Evolutionary conservation across 192 early-diverging fungal species (phyloP).

Genomic region (Coemansia sp.): DNA sequence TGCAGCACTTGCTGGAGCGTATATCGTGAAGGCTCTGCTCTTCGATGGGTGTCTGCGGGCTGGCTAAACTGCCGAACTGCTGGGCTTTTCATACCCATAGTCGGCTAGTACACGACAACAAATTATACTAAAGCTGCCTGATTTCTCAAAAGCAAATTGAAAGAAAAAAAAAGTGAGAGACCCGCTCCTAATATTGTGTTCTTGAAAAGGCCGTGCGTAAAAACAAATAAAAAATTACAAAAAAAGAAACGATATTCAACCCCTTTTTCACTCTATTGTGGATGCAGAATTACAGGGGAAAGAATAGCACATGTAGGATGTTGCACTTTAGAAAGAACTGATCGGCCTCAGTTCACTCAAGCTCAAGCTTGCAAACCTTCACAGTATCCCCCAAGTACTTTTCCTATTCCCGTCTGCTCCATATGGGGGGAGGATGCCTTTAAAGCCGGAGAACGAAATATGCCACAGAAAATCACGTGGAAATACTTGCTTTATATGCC

Average conservation of each 20-base stretch:
- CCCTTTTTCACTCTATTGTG: too few relatives aligned
- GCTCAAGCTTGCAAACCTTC: too few relatives aligned
- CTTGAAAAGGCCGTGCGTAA: too few relatives aligned
- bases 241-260: too few relatives aligned
- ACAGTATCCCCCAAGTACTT: too few relatives aligned
- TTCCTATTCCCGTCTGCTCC: too few relatives aligned
- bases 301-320: not conserved
- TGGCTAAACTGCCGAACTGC: constrained; percentile 22
- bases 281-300: not conserved
- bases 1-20: constrained; percentile 53
- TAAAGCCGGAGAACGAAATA: constrained; percentile 3
- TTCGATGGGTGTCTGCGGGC: not conserved
- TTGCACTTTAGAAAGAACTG: not conserved
- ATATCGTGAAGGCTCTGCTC: constrained; percentile 19
- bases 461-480: constrained; percentile 5
- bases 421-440: too few relatives aligned
- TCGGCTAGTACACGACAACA: not conserved
- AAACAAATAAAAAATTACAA: too few relatives aligned
- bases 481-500: not conserved
- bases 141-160: too few relatives aligned
- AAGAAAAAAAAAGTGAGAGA: too few relatives aligned
- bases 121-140: not conserved
- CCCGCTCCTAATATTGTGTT: too few relatives aligned
- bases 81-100: constrained; percentile 30
- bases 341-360: too few relatives aligned